phyloP scores from a whole-genome alignment of 495 filamentous ascomycete species.

The Tuber magnatum region DNA sequence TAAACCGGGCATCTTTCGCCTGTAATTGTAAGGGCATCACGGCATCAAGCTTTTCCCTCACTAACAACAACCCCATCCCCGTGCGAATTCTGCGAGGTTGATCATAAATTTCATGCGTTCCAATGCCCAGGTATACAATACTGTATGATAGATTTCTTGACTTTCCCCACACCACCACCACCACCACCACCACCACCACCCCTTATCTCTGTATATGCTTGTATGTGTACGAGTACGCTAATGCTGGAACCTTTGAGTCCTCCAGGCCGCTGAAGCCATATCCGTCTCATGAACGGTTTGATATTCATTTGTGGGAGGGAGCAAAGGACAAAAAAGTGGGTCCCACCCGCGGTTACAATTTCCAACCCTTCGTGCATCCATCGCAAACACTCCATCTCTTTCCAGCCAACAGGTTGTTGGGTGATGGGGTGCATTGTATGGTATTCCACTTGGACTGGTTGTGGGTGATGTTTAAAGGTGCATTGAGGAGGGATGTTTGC shows the following conservation, averaged over 20 bases:
- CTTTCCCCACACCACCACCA: not conserved
- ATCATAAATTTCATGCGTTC: constrained; percentile 24
- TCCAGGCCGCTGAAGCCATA: constrained; percentile 7
- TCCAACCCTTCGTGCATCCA: not conserved
- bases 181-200: no score
- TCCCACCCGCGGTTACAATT: not conserved
- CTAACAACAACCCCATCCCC: constrained; percentile 1
- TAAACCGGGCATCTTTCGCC: not conserved
- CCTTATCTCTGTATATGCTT: not conserved
- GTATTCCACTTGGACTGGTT: not conserved
- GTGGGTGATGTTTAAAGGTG: not conserved
- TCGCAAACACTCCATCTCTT: not conserved
- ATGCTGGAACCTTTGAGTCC: not conserved
- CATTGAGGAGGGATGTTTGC: not conserved
- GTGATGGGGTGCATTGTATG: not conserved
- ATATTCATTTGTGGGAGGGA: not conserved
- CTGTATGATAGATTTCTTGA: not conserved
- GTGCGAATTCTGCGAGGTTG: constrained; percentile 16
- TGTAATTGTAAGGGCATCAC: not conserved
- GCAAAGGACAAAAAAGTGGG: not conserved
- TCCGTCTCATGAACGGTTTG: constrained; percentile 31
- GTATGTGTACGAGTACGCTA: not conserved
- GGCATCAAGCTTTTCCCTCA: constrained; percentile 7
- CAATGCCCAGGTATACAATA: constrained; percentile 13
- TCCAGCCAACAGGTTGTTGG: not conserved